Base-by-base conservation (phyloP, 331 rosid genomes). In the Quercus lobata region DNA sequence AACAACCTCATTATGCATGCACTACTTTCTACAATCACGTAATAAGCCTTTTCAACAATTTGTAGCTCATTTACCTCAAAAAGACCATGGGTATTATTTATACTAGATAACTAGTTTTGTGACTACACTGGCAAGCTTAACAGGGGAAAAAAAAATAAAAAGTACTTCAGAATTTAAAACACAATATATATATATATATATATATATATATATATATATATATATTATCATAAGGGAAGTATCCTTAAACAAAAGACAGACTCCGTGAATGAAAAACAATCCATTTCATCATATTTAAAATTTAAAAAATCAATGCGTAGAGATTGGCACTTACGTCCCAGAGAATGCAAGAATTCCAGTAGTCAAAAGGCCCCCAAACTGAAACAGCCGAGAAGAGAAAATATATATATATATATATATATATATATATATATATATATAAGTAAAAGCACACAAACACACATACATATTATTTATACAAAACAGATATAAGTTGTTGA, bases 281-380 rank as follows among this genome's bases (percentile, higher is more conserved):
- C 46, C 32, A 41, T 41, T 35, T 30, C 52, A 44, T 52, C 14
- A 25, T 60, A 32, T 44, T 4, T 7, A 27, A 18, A 2, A 11
- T 22, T 30, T 2, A 1, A 27, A 18, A 2, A 16, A 4, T n/a
- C 37, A 16, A 32, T 16, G 77, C 1, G 5, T 27, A 58, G 74
- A 76, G 61, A 76, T 17, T 56, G 79, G 55, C 72, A 86, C 99
- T 89, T 90, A 93, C 97, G 98, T 83, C 75, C 99, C 98, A 7
- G 99, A 93, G 88, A 95, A 95, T 66, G 92, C 93, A 27, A 95
- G 55, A 78, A 93, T 88, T 24, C 98, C 97, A 74, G 98, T 32
- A 9, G 97, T 89, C 79, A 95, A 82, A 78, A 96, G 93, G 73
- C 96, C 90, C 81, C 99, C 99, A 83, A 91, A 93, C 99, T 96